Percentiles rank a stretch among this genome's conserved stretches.
phyloP scores from a whole-genome alignment of 2,329 filamentous ascomycete genomes.

The Colletotrichum sp. region DNA sequence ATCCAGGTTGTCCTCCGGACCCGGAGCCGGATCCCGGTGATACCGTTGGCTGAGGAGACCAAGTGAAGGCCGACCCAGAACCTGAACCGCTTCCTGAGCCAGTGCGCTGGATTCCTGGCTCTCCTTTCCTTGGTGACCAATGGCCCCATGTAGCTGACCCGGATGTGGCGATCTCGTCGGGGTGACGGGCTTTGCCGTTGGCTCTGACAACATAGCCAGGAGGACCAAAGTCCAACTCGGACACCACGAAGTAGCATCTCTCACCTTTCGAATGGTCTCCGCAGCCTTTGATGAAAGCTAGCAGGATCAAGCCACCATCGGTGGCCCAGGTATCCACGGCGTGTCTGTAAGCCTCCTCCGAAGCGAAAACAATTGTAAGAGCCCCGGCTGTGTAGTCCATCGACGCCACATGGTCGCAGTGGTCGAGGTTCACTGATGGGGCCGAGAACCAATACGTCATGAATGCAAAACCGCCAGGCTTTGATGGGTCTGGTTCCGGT shows the following conservation, averaged over 20 bases:
- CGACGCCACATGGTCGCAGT: conserved; percentile 25
- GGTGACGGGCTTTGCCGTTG: conserved; percentile 8
- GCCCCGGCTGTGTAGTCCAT: not conserved
- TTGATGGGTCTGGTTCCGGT: not conserved
- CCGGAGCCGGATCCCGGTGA: not conserved
- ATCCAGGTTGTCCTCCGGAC: not conserved
- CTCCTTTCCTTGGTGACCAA: not conserved
- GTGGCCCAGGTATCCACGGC: conserved; percentile 22
- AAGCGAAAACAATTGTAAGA: not conserved
- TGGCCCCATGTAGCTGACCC: not conserved
- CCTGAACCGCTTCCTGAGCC: not conserved
- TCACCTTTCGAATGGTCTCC: conserved; percentile 28
- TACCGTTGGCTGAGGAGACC: not conserved
- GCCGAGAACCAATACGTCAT: conserved; percentile 29
- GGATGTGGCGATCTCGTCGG: not conserved
- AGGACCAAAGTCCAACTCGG: conserved; percentile 19
- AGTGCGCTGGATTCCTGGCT: not conserved
- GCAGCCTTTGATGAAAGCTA: conserved; percentile 29
- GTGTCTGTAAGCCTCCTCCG: not conserved
- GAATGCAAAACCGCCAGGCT: conserved; percentile 28
- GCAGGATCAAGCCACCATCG: conserved; percentile 27
- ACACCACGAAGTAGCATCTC: conserved; percentile 34
- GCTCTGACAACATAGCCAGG: conserved; percentile 22
- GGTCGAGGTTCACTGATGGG: conserved; percentile 34
- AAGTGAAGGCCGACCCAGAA: not conserved